Base-by-base conservation (phyloP, 1,284 basidiomycete species). In the Athelia psychrophila region DNA sequence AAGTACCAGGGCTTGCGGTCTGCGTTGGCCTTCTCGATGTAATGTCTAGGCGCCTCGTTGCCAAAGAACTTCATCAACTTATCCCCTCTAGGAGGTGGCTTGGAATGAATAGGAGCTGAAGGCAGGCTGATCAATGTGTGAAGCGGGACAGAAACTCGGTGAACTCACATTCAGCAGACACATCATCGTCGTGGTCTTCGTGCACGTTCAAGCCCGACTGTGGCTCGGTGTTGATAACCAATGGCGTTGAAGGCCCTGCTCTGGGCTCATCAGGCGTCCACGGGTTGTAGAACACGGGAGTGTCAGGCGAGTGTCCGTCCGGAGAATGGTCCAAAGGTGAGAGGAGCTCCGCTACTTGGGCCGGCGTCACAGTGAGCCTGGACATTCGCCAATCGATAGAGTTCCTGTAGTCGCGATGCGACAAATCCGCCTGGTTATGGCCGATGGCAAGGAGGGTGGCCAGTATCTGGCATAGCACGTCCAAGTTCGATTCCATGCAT, bases 31-130 rank as follows among this genome's bases (percentile, higher is more conserved):
- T 69, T 66, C 52, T 70, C 60, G 57, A 77, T 58, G 56, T 75
- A 70, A 56, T 75, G 67, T 35, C 64, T 62, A 4, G 77, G 74
- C 22, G 72, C 74, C 23, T 86, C 84, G 27, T 80, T 76, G 15
- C 87, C 86, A 40, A 90, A 75, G 48, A 91, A 63, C 58, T 84
- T 81, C 55, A 76, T 75, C 24, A 86, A 71, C 59, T 86, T 86
- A 44, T 58, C n/a, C 56, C 64, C 47, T 56, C 62, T 48, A 48
- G 66, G 58, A 5, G 58, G 55, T 48, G 60, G 62, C 0, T 54
- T 52, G 12, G 56, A 63, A 16, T 48, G 8, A 42, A 42, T 47
- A 12, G 35, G 36, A 18, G 40, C 19, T 27, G 63, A 44, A 48
- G 35, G 63, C 68, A 48, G 18, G 19, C 24, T n/a, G 10, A 16